Evolutionary conservation across 352 stramenopile genomes (phyloP).

Genomic region (Pythium folliculosum): DNA sequence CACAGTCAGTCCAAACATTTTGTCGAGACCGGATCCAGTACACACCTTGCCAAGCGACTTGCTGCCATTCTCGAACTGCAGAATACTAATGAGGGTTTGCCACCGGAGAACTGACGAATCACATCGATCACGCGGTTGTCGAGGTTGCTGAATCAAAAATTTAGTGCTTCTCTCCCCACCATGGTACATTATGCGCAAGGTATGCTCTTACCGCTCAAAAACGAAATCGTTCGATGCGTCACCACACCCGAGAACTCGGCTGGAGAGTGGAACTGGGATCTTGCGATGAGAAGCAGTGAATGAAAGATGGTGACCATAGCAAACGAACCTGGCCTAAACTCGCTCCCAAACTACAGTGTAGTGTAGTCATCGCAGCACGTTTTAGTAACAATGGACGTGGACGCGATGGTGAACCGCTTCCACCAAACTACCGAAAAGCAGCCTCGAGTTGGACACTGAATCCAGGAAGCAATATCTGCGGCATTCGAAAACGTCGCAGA

Average conservation of each 20-base stretch:
- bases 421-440: slow-evolving; percentile 14
- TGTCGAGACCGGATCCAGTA: too few species aligned
- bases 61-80: slow-evolving; percentile 41
- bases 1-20: not conserved
- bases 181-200: too few species aligned
- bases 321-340: slow-evolving; percentile 40
- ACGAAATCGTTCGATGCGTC: slow-evolving; percentile 33
- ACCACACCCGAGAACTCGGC: slow-evolving; percentile 35
- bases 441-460: slow-evolving; percentile 24
- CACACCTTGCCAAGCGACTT: slow-evolving; percentile 33
- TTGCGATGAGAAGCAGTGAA: too few species aligned
- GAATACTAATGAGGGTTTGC: slow-evolving; percentile 63
- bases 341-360: slow-evolving; percentile 54
- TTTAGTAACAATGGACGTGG: not conserved
- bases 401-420: not conserved
- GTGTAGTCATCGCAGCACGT: not conserved
- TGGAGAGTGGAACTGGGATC: slow-evolving; percentile 33
- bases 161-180: too few species aligned
- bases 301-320: not conserved
- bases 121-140: slow-evolving; percentile 48
- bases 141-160: slow-evolving; percentile 33
- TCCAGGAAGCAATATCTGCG: slow-evolving; percentile 34
- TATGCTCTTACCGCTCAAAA: slow-evolving; percentile 35
- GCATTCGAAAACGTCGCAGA: slow-evolving; percentile 46
- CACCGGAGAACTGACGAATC: slow-evolving; percentile 41